Percentiles rank a stretch among this genome's conserved stretches.
phyloP scores from a whole-genome alignment of 2,329 filamentous ascomycete species.

The Alternaria tenuissima region DNA sequence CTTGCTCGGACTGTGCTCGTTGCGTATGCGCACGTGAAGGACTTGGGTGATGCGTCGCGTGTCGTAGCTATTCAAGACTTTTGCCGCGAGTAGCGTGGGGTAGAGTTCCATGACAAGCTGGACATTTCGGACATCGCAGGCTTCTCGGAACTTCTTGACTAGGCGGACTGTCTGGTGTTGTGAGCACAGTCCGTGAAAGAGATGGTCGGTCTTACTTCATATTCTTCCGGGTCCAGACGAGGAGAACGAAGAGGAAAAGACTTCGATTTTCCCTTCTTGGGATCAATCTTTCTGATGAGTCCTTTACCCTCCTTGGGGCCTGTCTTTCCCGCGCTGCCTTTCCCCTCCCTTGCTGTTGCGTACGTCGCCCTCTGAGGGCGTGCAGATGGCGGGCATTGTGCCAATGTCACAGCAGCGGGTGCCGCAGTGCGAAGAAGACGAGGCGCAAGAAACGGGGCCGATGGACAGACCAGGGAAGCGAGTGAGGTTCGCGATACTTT shows the following conservation, averaged over 20 bases:
- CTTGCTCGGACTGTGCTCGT: constrained; percentile 10
- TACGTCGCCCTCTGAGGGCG: constrained; percentile 17
- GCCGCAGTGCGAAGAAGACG: constrained; percentile 34
- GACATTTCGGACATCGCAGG: constrained; percentile 27
- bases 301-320: background rate
- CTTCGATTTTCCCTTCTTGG: background rate
- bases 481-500: constrained; percentile 36
- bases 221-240: background rate
- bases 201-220: background rate
- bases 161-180: constrained; percentile 11
- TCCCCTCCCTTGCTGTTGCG: constrained; percentile 23
- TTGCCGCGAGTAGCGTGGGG: constrained; percentile 27
- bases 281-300: background rate
- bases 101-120: constrained; percentile 39
- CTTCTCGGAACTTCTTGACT: constrained; percentile 25
- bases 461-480: constrained; percentile 44
- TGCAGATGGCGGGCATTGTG: constrained; percentile 13
- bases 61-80: constrained; percentile 28
- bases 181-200: background rate
- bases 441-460: constrained; percentile 47
- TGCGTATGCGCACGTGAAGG: constrained; percentile 48
- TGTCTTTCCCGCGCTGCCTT: constrained; percentile 3
- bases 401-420: constrained; percentile 13
- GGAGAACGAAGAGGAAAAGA: background rate
- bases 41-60: constrained; percentile 46